Conservation (phyloP, 192 early-diverging fungal genomes). For the Phycomyces nitens region DNA sequence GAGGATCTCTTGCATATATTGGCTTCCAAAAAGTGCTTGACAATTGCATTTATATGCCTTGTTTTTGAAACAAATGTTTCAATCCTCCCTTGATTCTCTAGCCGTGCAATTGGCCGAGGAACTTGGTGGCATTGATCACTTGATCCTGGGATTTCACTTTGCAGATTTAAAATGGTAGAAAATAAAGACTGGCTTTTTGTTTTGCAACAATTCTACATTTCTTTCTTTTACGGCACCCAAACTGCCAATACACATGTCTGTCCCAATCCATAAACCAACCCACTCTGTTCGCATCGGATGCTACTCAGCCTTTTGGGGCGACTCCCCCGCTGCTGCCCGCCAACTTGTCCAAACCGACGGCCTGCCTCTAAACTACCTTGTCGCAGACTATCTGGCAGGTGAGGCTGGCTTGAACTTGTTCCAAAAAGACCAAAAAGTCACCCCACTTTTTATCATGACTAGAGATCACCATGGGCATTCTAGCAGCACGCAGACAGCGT, state of each 20-base stretch:
- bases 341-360: slow-evolving; percentile 52
- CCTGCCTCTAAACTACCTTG: slow-evolving; percentile 48
- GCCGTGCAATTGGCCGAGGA: too few species aligned
- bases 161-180: too few species aligned
- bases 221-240: too few species aligned
- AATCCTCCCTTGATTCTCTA: too few species aligned
- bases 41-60: too few species aligned
- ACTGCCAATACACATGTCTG: too few species aligned
- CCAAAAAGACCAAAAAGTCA: too few species aligned
- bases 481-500: slow-evolving; percentile 50
- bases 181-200: too few species aligned
- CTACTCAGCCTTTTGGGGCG: slow-evolving; percentile 56
- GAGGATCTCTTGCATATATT: too few species aligned
- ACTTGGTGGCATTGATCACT: too few species aligned
- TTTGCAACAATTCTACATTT: background rate
- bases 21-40: too few species aligned
- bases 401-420: slow-evolving; percentile 1
- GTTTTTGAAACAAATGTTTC: too few species aligned
- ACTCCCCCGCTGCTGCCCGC: slow-evolving; percentile 48
- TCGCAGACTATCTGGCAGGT: slow-evolving; percentile 67
- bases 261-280: background rate
- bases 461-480: slow-evolving; percentile 70
- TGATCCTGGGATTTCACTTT: background rate
- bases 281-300: slow-evolving; percentile 56
- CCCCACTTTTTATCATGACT: background rate